phyloP scores from a whole-genome alignment of 352 stramenopile species.

The Pythium brassicae region DNA sequence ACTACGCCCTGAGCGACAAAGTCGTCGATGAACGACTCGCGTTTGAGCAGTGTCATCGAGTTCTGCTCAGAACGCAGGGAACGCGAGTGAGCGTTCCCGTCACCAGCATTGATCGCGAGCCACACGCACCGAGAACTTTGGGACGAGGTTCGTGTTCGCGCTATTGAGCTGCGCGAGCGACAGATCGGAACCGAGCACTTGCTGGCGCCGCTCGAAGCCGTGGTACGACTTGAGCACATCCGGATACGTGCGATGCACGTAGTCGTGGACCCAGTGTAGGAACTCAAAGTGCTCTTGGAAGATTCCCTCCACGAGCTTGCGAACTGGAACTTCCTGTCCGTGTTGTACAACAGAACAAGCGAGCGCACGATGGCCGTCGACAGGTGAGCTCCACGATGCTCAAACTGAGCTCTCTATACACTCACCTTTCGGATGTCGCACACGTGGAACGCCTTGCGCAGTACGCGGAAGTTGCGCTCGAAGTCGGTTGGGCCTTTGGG shows the following conservation, averaged over 20 bases:
- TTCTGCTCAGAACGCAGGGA: constrained; percentile 16
- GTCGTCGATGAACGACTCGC: constrained; percentile 14
- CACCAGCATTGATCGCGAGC: neutral
- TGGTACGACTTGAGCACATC: constrained; percentile 51
- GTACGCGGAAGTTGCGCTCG: constrained; percentile 61
- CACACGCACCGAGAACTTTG: constrained; percentile 33
- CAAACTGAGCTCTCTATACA: neutral
- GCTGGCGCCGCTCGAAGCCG: constrained; percentile 49
- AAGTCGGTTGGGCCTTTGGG: constrained; percentile 42
- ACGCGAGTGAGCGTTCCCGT: neutral
- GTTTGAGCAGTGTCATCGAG: constrained; percentile 23
- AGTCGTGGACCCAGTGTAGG: constrained; percentile 78
- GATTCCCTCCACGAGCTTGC: constrained; percentile 59
- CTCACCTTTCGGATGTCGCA: constrained; percentile 64
- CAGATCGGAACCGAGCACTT: constrained; percentile 28
- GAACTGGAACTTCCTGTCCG: constrained; percentile 52
- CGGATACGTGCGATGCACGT: constrained; percentile 67
- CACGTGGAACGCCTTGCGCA: constrained; percentile 46
- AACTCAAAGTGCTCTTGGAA: constrained; percentile 86
- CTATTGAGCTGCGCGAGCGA: constrained; percentile 25
- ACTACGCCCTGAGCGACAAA: neutral
- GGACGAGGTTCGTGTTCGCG: constrained; percentile 59
- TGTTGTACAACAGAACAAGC: neutral
- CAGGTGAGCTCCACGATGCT: neutral
- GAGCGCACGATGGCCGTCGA: neutral